Evolutionary conservation across 139 green algal genomes (phyloP), one percentile per base, ranked within the genome.

Genomic region (Penium margaritaceum): DNA sequence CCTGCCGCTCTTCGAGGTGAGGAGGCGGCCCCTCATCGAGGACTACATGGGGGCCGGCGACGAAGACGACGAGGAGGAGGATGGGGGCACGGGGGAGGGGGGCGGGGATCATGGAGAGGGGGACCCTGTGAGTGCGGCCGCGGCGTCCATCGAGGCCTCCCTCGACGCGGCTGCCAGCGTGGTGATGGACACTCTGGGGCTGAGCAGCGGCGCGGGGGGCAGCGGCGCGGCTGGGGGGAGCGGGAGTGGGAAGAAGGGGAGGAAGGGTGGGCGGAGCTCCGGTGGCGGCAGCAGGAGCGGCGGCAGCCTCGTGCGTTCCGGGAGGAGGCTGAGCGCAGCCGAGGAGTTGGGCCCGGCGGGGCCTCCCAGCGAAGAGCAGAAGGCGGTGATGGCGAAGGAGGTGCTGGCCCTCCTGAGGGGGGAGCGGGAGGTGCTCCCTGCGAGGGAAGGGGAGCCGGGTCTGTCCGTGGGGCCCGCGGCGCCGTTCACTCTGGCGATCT

Each of bases 1-100:
- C 12, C 72, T 89, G 9, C 72, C 70, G 24, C n/a, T n/a, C n/a
- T n/a, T n/a, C n/a, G n/a, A n/a, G n/a, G 14, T 66, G 32, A 36
- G 15, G 14, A 15, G 32, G 14, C 14, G 57, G 12, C 12, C 12
- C n/a, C n/a, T n/a, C n/a, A n/a, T n/a, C n/a, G n/a, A n/a, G n/a
- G n/a, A n/a, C n/a, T n/a, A n/a, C n/a, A n/a, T n/a, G n/a, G n/a
- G n/a, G n/a, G n/a, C n/a, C n/a, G n/a, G n/a, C n/a, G n/a, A n/a
- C n/a, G n/a, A n/a, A n/a, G n/a, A n/a, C n/a, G n/a, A n/a, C n/a
- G n/a, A n/a, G n/a, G n/a, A n/a, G n/a, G n/a, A n/a, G n/a, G 7
- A 19, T 62, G 19, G 33, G 15, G 30, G n/a, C n/a, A 63, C n/a
- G 14, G 24, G 4, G 34, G 37, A 30, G 33, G 54, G 55, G 41